A percentile compares a stretch with the other conserved stretches of the same genome.
Conservation (phyloP, 805 yeast species). For the Brettanomyces custersianus region DNA sequence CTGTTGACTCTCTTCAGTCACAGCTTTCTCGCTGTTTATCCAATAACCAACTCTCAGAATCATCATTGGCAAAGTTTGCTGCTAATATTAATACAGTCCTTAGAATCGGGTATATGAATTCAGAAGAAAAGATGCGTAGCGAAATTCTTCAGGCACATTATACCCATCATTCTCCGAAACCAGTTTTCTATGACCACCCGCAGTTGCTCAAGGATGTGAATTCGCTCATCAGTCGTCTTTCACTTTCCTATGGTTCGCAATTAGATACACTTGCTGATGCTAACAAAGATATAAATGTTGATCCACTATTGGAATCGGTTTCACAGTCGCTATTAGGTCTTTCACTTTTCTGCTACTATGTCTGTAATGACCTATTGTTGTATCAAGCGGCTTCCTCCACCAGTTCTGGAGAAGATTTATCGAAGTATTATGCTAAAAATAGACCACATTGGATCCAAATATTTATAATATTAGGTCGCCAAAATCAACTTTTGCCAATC, state of each 20-base stretch:
- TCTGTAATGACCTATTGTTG: conserved; percentile 10
- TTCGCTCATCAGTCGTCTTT: conserved; percentile 9
- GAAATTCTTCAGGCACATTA: conserved; percentile 3
- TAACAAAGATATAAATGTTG: too few relatives aligned
- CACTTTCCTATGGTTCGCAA: conserved; percentile 7
- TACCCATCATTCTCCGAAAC: conserved; percentile 5
- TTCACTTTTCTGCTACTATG: conserved; percentile 19
- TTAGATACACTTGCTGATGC: conserved; percentile 9
- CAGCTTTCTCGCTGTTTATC: conserved; percentile 1
- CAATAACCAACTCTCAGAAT: conserved; percentile 3
- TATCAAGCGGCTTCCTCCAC: not conserved
- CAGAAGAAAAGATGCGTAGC: conserved; percentile 6
- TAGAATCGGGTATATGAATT: conserved; percentile 5
- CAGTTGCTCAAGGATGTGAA: conserved; percentile 13
- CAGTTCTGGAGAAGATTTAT: not conserved
- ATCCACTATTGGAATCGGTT: too few relatives aligned
- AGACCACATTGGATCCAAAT: conserved; percentile 48
- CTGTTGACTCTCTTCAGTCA: conserved; percentile 4
- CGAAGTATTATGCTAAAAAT: conserved; percentile 11
- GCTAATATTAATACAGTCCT: conserved; percentile 5
- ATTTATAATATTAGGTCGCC: conserved; percentile 40
- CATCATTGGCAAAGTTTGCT: conserved; percentile 4
- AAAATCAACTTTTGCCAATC: conserved; percentile 46
- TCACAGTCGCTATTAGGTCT: conserved; percentile 13
- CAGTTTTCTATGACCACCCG: conserved; percentile 12